These are phyloP conservation scores for Crucihimalaya himalaica DNA, from an alignment of 345 rosid species.

Conservation along the genomic window DNA sequence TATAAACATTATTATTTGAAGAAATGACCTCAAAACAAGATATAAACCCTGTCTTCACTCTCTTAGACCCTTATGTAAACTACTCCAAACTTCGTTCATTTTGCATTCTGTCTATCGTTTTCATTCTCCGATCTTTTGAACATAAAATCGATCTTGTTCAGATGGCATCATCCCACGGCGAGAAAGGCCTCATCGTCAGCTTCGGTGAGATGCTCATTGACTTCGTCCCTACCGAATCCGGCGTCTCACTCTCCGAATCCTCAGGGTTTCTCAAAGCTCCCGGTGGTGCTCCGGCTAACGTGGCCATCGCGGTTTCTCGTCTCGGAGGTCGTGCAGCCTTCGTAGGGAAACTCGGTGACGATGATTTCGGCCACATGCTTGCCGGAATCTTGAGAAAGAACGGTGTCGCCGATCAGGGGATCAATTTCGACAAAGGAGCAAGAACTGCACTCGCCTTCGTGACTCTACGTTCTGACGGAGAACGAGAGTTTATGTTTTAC, in stretches of 20 bases:
- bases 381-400: constrained; percentile 57
- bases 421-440: constrained; percentile 54
- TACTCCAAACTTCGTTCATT: constrained; percentile 16
- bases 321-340: constrained; percentile 58
- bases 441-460: constrained; percentile 71
- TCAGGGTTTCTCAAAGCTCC: constrained; percentile 57
- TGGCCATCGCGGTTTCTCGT: constrained; percentile 53
- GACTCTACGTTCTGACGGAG: constrained; percentile 59
- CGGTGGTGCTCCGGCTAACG: constrained; percentile 69
- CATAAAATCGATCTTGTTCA: constrained; percentile 13
- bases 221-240: constrained; percentile 55
- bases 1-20: neutral
- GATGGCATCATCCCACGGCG: constrained; percentile 39
- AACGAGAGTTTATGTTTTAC: constrained; percentile 66
- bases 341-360: constrained; percentile 63
- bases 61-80: constrained; percentile 30
- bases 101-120: constrained; percentile 15
- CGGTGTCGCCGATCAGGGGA: constrained; percentile 53
- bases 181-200: constrained; percentile 41
- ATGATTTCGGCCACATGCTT: constrained; percentile 70
- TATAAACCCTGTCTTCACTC: constrained; percentile 15
- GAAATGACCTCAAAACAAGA: constrained; percentile 29
- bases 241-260: constrained; percentile 59
- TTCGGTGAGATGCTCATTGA: constrained; percentile 66
- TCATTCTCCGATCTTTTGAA: constrained; percentile 26